These are phyloP conservation scores for Drechslerella dactyloides DNA, from an alignment of 2,329 filamentous ascomycete genomes.

Conservation along the genomic window DNA sequence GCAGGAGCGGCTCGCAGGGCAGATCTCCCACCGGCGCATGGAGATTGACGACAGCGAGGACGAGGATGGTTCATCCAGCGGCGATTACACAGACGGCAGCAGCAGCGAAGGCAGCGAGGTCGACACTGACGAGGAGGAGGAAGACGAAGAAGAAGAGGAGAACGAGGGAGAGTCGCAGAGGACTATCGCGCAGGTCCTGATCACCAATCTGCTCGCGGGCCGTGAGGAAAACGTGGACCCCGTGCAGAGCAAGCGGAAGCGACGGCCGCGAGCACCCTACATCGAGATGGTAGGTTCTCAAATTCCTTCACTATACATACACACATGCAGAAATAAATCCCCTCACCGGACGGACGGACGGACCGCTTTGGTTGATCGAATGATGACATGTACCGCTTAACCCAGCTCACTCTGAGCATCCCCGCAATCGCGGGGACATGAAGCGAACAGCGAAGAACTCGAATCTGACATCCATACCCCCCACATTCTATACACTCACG, in stretches of 20 bases:
- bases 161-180: neutral
- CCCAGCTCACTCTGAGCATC: conserved; percentile 51
- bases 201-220: conserved; percentile 26
- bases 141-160: neutral
- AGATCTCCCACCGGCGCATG: conserved; percentile 57
- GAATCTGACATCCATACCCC: conserved; percentile 35
- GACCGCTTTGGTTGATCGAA: neutral
- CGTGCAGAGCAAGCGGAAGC: conserved; percentile 16
- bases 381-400: conserved; percentile 52
- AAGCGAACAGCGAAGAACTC: conserved; percentile 50
- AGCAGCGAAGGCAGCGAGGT: conserved; percentile 50
- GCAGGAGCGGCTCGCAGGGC: conserved; percentile 58
- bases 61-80: neutral
- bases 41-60: conserved; percentile 55
- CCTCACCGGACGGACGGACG: neutral
- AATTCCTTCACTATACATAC: conserved; percentile 1
- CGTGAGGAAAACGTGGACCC: neutral
- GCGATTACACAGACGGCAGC: conserved; percentile 51
- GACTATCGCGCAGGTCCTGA: conserved; percentile 23
- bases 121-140: conserved; percentile 58
- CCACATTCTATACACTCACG: neutral
- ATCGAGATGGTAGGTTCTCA: conserved; percentile 49
- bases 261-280: conserved; percentile 29
- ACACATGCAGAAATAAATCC: neutral
- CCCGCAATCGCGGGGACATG: conserved; percentile 29